Conservation (phyloP, 208 protist genomes). For the Leishmania turanica region DNA sequence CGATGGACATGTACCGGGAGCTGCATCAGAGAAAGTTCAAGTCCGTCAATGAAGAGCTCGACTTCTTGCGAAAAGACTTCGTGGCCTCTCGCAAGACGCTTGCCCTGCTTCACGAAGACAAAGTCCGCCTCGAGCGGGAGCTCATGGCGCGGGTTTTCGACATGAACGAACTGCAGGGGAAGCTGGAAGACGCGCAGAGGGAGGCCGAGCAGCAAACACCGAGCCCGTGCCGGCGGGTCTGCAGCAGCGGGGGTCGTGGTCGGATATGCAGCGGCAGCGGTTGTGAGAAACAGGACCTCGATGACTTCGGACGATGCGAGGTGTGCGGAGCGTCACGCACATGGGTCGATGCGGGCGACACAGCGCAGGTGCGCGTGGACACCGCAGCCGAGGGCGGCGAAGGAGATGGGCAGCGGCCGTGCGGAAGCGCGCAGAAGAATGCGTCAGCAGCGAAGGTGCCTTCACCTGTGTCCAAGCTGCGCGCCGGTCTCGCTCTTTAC, state of each 20-base stretch:
- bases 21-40: constrained; percentile 63
- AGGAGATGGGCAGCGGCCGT: background rate
- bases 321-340: background rate
- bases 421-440: background rate
- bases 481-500: constrained; percentile 7
- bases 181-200: constrained; percentile 18
- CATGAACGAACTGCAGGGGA: constrained; percentile 29
- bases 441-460: background rate
- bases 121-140: constrained; percentile 43
- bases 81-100: constrained; percentile 58
- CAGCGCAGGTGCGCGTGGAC: background rate
- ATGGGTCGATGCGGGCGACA: background rate
- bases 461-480: background rate
- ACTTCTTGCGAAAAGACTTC: constrained; percentile 66
- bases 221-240: background rate
- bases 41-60: constrained; percentile 65
- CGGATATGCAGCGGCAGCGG: background rate
- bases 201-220: background rate
- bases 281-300: background rate
- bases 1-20: constrained; percentile 49
- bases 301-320: background rate
- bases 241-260: background rate
- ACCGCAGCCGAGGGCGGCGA: background rate
- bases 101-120: constrained; percentile 54
- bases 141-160: constrained; percentile 42